phyloP scores from a whole-genome alignment of 140 eudicot species.

The Stevia rebaudiana region DNA sequence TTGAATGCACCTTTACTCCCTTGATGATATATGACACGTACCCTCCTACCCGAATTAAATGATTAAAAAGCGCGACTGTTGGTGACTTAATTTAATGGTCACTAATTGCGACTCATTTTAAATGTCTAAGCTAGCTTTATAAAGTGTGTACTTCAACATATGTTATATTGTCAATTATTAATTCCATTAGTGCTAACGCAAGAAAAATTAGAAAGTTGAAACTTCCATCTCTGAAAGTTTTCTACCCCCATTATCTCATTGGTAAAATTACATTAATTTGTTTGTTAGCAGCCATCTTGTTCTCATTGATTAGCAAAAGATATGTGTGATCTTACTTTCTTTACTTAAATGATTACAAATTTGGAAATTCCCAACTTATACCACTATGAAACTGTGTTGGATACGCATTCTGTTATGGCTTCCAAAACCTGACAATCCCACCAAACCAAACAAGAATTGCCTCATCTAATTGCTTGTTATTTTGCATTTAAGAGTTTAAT shows the following conservation, averaged over 20 bases:
- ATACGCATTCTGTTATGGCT: conserved; percentile 14
- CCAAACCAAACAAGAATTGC: too few relatives aligned
- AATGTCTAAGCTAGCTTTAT: conserved; percentile 5
- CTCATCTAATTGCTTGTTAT: too few relatives aligned
- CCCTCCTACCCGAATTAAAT: not conserved
- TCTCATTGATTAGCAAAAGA: not conserved
- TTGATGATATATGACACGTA: not conserved
- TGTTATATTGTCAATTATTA: conserved; percentile 6
- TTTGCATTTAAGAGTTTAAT: not conserved
- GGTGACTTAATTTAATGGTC: not conserved
- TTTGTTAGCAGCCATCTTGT: conserved; percentile 22
- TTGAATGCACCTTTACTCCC: conserved; percentile 12
- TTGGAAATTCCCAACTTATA: conserved; percentile 4
- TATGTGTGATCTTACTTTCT: conserved; percentile 10
- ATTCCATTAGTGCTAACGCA: conserved; percentile 21
- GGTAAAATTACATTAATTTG: conserved; percentile 15
- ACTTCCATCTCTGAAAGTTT: conserved; percentile 15
- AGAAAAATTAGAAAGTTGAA: conserved; percentile 9
- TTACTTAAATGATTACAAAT: conserved; percentile 12
- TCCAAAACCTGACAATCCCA: conserved; percentile 20
- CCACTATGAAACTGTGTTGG: conserved; percentile 14
- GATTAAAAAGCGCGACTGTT: not conserved
- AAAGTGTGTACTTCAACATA: conserved; percentile 6
- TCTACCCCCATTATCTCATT: conserved; percentile 17
- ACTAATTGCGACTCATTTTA: not conserved